phyloP scores from a whole-genome alignment of 1,284 basidiomycete genomes.

The Rhizoctonia solani region DNA sequence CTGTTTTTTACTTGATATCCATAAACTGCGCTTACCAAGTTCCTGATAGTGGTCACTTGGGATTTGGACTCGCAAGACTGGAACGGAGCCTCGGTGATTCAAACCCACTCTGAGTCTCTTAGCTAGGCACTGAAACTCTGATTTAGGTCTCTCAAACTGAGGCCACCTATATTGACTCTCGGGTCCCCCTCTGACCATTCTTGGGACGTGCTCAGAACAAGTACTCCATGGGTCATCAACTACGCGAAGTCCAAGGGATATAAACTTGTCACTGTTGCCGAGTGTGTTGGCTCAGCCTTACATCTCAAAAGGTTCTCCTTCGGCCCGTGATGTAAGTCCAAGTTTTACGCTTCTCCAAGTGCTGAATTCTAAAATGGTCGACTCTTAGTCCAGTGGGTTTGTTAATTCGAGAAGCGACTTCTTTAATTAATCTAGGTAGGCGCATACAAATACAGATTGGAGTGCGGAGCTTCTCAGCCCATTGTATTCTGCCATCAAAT shows the following conservation, averaged over 20 bases:
- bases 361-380: not conserved
- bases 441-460: too few species aligned
- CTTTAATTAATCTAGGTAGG: too few species aligned
- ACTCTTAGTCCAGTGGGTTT: conserved; percentile 18
- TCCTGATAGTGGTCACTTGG: conserved; percentile 26
- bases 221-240: conserved; percentile 37
- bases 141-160: conserved; percentile 22
- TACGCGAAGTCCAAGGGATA: conserved; percentile 36
- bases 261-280: conserved; percentile 39
- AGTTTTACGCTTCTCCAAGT: not conserved
- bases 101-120: not conserved
- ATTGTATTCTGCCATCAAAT: too few species aligned
- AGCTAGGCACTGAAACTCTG: not conserved
- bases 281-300: conserved; percentile 22
- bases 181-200: too few species aligned
- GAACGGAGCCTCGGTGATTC: conserved; percentile 8
- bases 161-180: too few species aligned
- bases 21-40: not conserved
- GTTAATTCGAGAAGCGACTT: not conserved
- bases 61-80: conserved; percentile 29
- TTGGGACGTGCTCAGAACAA: too few species aligned
- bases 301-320: conserved; percentile 4
- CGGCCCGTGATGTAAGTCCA: conserved; percentile 17
- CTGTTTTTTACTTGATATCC: not conserved
- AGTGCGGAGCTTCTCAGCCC: not conserved